Evolutionary conservation across 768 basidiomycete genomes (phyloP).

Genomic region (Trametes sanguinea): DNA sequence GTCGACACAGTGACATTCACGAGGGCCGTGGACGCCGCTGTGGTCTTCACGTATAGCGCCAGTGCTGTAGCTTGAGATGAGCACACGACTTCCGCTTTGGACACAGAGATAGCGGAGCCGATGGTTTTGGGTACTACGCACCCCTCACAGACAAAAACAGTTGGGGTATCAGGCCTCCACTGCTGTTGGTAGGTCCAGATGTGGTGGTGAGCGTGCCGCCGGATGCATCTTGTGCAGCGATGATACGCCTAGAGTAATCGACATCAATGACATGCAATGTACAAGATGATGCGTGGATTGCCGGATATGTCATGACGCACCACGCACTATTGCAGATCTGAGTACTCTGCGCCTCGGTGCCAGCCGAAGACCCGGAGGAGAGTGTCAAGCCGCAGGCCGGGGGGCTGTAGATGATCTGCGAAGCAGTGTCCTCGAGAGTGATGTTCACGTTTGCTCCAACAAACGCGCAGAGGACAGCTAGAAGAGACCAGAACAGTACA

Average conservation of each 20-base stretch:
- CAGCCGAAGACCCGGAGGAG: conserved; percentile 5
- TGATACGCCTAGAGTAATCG: conserved; percentile 20
- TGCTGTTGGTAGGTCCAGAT: conserved; percentile 20
- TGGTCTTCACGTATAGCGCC: conserved; percentile 21
- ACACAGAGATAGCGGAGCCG: background rate
- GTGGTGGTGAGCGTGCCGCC: conserved; percentile 23
- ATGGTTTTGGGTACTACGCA: background rate
- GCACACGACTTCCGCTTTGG: background rate
- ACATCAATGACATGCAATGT: background rate
- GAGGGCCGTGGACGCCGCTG: conserved; percentile 17
- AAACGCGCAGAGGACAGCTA: conserved; percentile 6
- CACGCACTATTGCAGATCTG: conserved; percentile 23
- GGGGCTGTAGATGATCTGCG: conserved; percentile 27
- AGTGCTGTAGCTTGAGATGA: conserved; percentile 8
- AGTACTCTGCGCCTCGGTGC: conserved; percentile 6
- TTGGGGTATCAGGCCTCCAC: conserved; percentile 25
- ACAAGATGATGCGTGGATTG: too few species aligned
- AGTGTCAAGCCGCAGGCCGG: conserved; percentile 25
- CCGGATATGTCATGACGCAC: conserved; percentile 10
- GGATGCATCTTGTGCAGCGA: conserved; percentile 14
- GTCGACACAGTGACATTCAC: conserved; percentile 25
- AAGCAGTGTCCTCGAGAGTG: conserved; percentile 25
- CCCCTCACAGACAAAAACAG: conserved; percentile 25
- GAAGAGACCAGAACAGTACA: conserved; percentile 3
- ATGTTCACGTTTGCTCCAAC: conserved; percentile 19